These are phyloP conservation scores for Penicillium canescens DNA, from an alignment of 495 filamentous ascomycete genomes.

Conservation along the genomic window DNA sequence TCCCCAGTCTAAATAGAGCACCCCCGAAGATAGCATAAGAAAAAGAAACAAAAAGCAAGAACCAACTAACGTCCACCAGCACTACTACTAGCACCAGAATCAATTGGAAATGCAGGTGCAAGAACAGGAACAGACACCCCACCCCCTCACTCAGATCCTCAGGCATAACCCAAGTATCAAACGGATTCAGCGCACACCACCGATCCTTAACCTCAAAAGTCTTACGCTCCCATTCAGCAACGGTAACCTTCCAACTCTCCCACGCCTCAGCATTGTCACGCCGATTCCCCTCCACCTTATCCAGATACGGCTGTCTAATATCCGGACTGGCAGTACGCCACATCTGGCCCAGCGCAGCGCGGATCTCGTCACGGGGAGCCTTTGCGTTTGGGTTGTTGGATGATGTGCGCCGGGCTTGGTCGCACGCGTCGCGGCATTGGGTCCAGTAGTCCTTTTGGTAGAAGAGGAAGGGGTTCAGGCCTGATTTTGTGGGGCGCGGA, in stretches of 20 bases:
- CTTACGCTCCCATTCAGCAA: slow-evolving; percentile 69
- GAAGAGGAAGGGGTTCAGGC: slow-evolving; percentile 69
- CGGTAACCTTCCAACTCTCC: slow-evolving; percentile 56
- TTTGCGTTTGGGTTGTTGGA: slow-evolving; percentile 68
- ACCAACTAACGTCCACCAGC: no score
- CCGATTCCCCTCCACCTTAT: slow-evolving; percentile 68
- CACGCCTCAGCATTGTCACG: slow-evolving; percentile 57
- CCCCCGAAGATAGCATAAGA: background rate
- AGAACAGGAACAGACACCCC: slow-evolving; percentile 1
- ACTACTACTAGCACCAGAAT: background rate
- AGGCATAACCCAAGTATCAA: slow-evolving; percentile 30
- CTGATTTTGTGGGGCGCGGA: slow-evolving; percentile 64
- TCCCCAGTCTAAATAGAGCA: background rate
- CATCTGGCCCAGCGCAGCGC: slow-evolving; percentile 78
- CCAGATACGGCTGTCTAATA: slow-evolving; percentile 71
- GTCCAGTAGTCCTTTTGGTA: slow-evolving; percentile 78
- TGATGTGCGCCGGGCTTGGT: slow-evolving; percentile 61
- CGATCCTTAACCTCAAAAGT: slow-evolving; percentile 58
- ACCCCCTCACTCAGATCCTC: background rate
- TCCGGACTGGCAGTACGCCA: slow-evolving; percentile 77
- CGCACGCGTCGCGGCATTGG: slow-evolving; percentile 69
- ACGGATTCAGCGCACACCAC: slow-evolving; percentile 64
- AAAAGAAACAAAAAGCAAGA: no score
- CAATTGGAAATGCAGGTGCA: background rate
- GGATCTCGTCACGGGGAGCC: slow-evolving; percentile 70